Evolutionary conservation across 345 rosid species (phyloP).

Genomic region (Brassica rapa): DNA sequence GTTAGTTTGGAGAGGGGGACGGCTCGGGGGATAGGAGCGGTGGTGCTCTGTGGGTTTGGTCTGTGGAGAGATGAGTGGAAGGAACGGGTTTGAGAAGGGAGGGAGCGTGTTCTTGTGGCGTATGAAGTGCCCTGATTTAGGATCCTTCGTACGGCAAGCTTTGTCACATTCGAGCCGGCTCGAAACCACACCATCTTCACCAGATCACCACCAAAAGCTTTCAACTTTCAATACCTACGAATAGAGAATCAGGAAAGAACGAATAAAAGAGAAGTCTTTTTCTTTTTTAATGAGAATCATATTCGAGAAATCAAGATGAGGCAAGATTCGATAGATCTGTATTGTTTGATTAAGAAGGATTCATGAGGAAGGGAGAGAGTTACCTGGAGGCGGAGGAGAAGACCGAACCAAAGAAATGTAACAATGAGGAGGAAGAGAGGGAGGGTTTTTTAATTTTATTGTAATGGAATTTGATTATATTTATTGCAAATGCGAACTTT

Average conservation of each 20-base stretch:
- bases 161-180: constrained; percentile 61
- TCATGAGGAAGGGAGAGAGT: background rate
- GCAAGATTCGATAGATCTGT: constrained; percentile 13
- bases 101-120: constrained; percentile 41
- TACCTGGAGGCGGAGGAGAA: constrained; percentile 38
- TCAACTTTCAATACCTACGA: constrained; percentile 16
- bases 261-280: background rate
- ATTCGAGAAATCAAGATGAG: background rate
- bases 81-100: constrained; percentile 49
- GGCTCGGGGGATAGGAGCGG: constrained; percentile 68
- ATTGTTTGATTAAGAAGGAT: background rate
- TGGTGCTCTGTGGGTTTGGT: constrained; percentile 46
- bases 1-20: constrained; percentile 82
- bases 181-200: constrained; percentile 68
- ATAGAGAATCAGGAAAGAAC: background rate
- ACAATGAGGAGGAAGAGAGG: background rate
- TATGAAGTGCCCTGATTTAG: constrained; percentile 44
- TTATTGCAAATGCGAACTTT: background rate
- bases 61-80: constrained; percentile 58
- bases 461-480: background rate
- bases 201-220: background rate
- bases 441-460: background rate
- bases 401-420: constrained; percentile 10
- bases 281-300: background rate
- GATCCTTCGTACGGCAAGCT: constrained; percentile 64